These are phyloP conservation scores for Lentinula guzmanii DNA, from an alignment of 768 basidiomycete species.

Conservation along the genomic window DNA sequence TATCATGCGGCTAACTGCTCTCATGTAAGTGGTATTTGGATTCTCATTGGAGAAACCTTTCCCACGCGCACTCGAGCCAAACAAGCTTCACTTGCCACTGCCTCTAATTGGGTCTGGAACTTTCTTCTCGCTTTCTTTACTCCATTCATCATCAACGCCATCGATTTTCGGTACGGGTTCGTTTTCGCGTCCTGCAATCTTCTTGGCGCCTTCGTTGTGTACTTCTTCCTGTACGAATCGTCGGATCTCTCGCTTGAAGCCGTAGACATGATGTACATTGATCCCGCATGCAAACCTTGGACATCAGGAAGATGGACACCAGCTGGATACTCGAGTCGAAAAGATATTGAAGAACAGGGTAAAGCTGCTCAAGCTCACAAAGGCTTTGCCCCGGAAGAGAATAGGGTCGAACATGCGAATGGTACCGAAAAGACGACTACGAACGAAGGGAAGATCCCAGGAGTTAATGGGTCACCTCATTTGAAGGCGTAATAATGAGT, in stretches of 20 bases:
- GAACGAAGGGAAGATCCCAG: background rate
- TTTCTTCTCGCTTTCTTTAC: slow-evolving; percentile 75
- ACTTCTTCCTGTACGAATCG: slow-evolving; percentile 72
- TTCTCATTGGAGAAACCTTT: slow-evolving; percentile 74
- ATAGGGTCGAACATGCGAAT: background rate
- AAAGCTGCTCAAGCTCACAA: slow-evolving; percentile 2
- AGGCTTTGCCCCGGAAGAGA: background rate
- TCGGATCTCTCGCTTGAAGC: slow-evolving; percentile 61
- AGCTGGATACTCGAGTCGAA: slow-evolving; percentile 33
- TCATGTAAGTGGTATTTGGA: slow-evolving; percentile 54
- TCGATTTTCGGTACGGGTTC: slow-evolving; percentile 61
- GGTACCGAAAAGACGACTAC: background rate
- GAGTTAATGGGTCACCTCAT: background rate
- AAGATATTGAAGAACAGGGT: slow-evolving; percentile 1
- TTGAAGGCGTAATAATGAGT: background rate
- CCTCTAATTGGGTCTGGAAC: slow-evolving; percentile 65
- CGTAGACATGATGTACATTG: slow-evolving; percentile 66
- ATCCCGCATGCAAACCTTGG: slow-evolving; percentile 63
- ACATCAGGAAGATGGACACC: slow-evolving; percentile 56
- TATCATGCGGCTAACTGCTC: background rate
- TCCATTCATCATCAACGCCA: slow-evolving; percentile 58
- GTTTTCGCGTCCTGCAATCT: slow-evolving; percentile 67
- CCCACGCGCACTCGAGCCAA: slow-evolving; percentile 67
- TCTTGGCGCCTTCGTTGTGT: slow-evolving; percentile 54
- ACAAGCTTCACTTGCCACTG: slow-evolving; percentile 62